A percentile compares a stretch with the other conserved stretches of the same genome.
These are phyloP conservation scores for Adansonia digitata DNA, from an alignment of 345 rosid species.

Conservation along the genomic window DNA sequence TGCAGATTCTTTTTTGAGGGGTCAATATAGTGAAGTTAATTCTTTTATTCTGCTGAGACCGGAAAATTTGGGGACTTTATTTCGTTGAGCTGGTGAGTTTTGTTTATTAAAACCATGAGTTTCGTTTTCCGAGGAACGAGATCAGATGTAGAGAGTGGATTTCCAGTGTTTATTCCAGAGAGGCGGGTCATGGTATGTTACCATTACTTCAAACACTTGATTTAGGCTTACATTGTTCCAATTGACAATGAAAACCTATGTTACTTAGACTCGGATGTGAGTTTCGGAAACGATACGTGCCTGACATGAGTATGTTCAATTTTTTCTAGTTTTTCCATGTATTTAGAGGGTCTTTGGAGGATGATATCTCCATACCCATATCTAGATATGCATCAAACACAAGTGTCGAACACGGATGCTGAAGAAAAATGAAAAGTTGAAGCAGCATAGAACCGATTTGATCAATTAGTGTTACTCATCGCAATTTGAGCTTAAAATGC, in stretches of 20 bases:
- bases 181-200: conserved; percentile 48
- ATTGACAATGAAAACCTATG: neutral
- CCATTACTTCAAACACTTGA: neutral
- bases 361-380: too few species aligned
- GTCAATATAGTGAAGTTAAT: neutral
- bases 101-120: conserved; percentile 48
- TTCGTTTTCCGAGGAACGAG: conserved; percentile 56
- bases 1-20: neutral
- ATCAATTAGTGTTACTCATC: neutral
- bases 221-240: neutral
- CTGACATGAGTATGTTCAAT: too few species aligned
- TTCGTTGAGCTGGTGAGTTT: neutral
- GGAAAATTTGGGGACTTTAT: neutral
- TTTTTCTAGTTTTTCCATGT: too few species aligned
- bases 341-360: too few species aligned
- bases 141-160: conserved; percentile 56
- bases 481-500: neutral
- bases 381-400: too few species aligned
- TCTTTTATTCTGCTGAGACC: neutral
- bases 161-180: conserved; percentile 45
- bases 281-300: too few species aligned
- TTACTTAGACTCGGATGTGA: too few species aligned
- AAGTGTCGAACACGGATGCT: too few species aligned
- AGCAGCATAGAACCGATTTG: too few species aligned
- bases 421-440: too few species aligned